A percentile compares a stretch with the other conserved stretches of the same genome.
phyloP scores from a whole-genome alignment of 106 monocot species.

The Dioscorea dumetorum region DNA sequence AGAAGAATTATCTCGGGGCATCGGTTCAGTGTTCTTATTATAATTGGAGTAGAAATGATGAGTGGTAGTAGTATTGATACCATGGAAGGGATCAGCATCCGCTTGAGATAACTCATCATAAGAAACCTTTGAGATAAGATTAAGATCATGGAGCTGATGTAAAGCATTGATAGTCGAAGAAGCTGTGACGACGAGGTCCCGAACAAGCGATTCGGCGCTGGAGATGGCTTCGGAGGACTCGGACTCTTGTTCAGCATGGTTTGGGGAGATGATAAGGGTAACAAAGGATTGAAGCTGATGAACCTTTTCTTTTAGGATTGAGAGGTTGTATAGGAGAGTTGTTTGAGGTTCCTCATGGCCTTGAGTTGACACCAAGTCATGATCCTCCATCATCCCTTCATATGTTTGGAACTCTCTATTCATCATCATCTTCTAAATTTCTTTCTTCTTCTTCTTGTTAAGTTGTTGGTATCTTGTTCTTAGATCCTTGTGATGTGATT shows the following conservation, averaged over 20 bases:
- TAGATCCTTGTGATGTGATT: not conserved
- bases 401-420: not conserved
- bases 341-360: no score
- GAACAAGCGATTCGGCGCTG: slow-evolving; percentile 22
- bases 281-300: slow-evolving; percentile 3
- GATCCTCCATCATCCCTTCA: not conserved
- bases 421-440: not conserved
- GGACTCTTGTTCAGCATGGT: not conserved
- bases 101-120: not conserved
- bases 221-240: slow-evolving; percentile 1
- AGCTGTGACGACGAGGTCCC: slow-evolving; percentile 46
- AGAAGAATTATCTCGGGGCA: not conserved
- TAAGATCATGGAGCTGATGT: slow-evolving; percentile 18
- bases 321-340: slow-evolving; percentile 8
- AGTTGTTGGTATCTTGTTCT: not conserved
- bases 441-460: not conserved
- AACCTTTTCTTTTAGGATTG: slow-evolving; percentile 1
- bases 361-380: not conserved
- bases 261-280: not conserved
- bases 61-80: no score
- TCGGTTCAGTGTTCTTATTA: not conserved
- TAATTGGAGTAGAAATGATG: no score
- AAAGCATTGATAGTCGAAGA: slow-evolving; percentile 58
- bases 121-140: not conserved
- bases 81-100: not conserved